Evolutionary conservation across 805 yeast genomes (phyloP), one percentile per base, ranked within the genome.

Genomic region (Tanozyma kutaoensis): DNA sequence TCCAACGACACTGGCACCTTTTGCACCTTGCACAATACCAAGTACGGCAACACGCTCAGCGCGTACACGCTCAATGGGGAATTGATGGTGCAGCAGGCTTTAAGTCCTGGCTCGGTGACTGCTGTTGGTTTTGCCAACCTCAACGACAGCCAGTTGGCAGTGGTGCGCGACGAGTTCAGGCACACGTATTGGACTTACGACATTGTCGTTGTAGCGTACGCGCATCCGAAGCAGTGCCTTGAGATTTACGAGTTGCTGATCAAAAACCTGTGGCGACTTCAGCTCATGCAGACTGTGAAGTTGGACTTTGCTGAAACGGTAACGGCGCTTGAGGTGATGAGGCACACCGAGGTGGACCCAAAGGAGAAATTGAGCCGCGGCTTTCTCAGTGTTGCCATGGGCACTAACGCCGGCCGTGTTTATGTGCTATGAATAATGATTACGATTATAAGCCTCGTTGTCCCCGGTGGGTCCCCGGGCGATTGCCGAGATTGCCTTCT

Each of bases 11-110:
- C 69, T 1, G 86, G 84, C 0, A 52, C 56, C 24, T 58, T 77
- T 24, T 66, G 66, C 3, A 40, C 60, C 0, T 34, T 59, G 9
- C 50, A 40, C 33, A 23, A 37, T 16, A 32, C 40, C 12, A 33
- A 32, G 20, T 33, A 34, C 15, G 16, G 27, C 28, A 46, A 30
- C 22, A 28, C 20, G 0, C 30, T 72, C 12, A 36, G 37, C 3
- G 22, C 76, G 0, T 66, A 46, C 39, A 72, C 71, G 8, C 43
- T 75, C 12, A 75, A 76, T 40, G 82, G 81, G 1, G 59, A 60
- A 6, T 24, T 44, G 4, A 52, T 69, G 7, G 25, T 51, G 11
- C 27, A 42, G 8, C 34, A 46, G 14, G 20, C 23, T 7, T 20
- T 54, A 15, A 30, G 30, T 4, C 36, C 34, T 7, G 45, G 42